Evolutionary conservation across 2,329 filamentous ascomycete species (phyloP), one percentile per base, ranked within the genome.

Genomic region (Purpureocillium lavendulum): DNA sequence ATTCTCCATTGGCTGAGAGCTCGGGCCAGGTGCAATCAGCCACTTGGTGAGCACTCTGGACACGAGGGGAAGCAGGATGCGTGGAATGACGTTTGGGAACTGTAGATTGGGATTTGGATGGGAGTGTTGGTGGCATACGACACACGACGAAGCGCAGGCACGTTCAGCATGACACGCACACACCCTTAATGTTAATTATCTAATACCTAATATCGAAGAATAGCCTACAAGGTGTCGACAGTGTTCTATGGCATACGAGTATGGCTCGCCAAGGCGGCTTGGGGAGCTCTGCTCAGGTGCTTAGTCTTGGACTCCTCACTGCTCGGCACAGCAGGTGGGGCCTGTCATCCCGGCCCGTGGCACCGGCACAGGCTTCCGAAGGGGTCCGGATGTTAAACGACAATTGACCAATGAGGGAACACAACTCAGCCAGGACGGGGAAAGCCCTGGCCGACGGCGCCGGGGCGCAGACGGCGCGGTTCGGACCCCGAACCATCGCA

Each of bases 221-320:
- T 26, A 21, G 21, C 26, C 15, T 29, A 17, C 13, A 9, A 12
- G 12, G 8, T 11, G n/a, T n/a, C n/a, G n/a, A n/a, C n/a, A n/a
- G n/a, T 71, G 8, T 59, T 72, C 11, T 66, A 60, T 38, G 63
- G 64, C 14, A 65, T 73, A 11, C 70, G 73, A 45, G 57, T 64
- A 15, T 75, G 70, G 69, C 54, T 74, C 2, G 62, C 56, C 0
- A n/a, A n/a, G n/a, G n/a, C n/a, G n/a, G n/a, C n/a, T n/a, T n/a
- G n/a, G n/a, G n/a, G n/a, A n/a, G n/a, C n/a, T n/a, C n/a, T n/a
- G n/a, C n/a, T n/a, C n/a, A n/a, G n/a, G n/a, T n/a, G n/a, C n/a
- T n/a, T n/a, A n/a, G 51, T 2, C 57, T 75, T 17, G 69, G 67
- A 1, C 59, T 67, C 1, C 45, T 71, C 3, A 49, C n/a, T n/a